These are phyloP conservation scores for Bauhinia variegata DNA, from an alignment of 306 rosid species.

Conservation along the genomic window DNA sequence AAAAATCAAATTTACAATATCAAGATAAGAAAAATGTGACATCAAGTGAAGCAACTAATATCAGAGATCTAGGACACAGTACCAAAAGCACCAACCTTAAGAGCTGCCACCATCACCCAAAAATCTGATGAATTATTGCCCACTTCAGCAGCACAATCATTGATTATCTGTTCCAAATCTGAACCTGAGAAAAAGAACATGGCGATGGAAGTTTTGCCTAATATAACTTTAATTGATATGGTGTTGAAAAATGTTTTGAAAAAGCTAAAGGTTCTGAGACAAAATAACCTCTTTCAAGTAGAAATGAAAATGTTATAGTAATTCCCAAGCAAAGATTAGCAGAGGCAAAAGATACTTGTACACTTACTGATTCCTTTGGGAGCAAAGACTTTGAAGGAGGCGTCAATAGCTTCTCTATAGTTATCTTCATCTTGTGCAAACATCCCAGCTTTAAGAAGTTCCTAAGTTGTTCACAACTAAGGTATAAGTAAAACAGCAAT, in stretches of 20 bases:
- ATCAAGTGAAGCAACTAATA: constrained; percentile 21
- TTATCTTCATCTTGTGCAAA: constrained; percentile 85
- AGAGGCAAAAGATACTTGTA: constrained; percentile 11
- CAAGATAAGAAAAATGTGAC: neutral
- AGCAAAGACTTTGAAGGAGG: constrained; percentile 93
- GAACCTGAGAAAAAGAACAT: constrained; percentile 49
- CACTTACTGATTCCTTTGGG: constrained; percentile 88
- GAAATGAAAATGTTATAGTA: constrained; percentile 15
- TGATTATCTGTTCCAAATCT: constrained; percentile 69
- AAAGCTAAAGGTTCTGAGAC: neutral
- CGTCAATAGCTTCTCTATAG: constrained; percentile 90
- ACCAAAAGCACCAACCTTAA: constrained; percentile 69
- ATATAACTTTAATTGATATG: constrained; percentile 16
- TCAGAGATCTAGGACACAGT: constrained; percentile 20
- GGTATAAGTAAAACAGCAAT: constrained; percentile 28
- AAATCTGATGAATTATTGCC: constrained; percentile 79
- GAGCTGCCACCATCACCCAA: constrained; percentile 96
- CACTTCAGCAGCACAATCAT: constrained; percentile 75
- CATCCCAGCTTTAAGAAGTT: constrained; percentile 75
- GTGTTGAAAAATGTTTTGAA: constrained; percentile 17
- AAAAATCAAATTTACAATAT: neutral
- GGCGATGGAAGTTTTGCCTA: constrained; percentile 23
- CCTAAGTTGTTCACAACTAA: constrained; percentile 56
- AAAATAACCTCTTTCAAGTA: too few species aligned
- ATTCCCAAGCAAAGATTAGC: constrained; percentile 27